Evolutionary conservation across 306 rosid species (phyloP).

Genomic region (Adenanthera pavonina): DNA sequence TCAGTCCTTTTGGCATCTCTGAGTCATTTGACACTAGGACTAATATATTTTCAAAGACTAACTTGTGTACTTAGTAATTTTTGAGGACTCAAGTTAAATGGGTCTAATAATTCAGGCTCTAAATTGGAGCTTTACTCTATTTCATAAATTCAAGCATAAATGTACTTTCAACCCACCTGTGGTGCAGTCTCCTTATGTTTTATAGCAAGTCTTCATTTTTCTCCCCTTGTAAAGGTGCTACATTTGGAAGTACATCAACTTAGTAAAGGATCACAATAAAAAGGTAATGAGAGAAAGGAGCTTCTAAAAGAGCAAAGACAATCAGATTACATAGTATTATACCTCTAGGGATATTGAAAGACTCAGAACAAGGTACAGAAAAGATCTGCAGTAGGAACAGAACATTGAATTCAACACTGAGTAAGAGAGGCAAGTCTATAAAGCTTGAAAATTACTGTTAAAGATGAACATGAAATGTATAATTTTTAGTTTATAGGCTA

Average conservation of each 20-base stretch:
- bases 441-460: conserved; percentile 24
- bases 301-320: neutral
- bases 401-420: conserved; percentile 27
- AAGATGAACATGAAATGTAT: conserved; percentile 32
- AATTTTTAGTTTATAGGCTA: neutral
- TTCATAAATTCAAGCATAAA: neutral
- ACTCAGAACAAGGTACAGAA: neutral
- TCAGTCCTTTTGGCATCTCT: neutral
- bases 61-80: neutral
- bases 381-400: conserved; percentile 31
- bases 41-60: neutral
- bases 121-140: neutral
- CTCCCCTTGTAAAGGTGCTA: neutral
- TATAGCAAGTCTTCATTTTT: neutral
- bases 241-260: neutral
- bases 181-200: conserved; percentile 13
- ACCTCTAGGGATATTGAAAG: conserved; percentile 37
- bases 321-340: conserved; percentile 37
- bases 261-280: neutral
- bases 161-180: neutral
- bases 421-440: neutral
- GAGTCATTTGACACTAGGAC: neutral
- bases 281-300: conserved; percentile 37
- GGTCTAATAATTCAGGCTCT: neutral
- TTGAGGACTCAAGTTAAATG: neutral